Evolutionary conservation across 106 monocot species (phyloP).

Genomic region (Dendrobium catenatum): DNA sequence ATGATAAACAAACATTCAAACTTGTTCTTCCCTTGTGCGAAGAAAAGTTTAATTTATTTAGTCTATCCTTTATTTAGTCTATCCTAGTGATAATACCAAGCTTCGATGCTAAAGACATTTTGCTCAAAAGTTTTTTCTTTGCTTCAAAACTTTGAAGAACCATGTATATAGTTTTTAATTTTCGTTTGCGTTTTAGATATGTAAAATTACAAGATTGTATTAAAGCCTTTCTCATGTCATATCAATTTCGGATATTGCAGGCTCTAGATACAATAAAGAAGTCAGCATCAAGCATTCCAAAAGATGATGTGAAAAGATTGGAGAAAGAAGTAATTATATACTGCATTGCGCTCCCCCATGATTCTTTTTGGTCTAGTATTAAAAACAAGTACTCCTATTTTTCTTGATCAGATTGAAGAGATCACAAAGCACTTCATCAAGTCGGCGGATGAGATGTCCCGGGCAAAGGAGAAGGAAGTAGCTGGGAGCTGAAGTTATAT

Average conservation of each 20-base stretch:
- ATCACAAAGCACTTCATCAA: conserved; percentile 78
- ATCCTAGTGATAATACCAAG: too few relatives aligned
- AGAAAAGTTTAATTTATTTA: too few relatives aligned
- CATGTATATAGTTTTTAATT: too few relatives aligned
- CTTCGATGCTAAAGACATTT: too few relatives aligned
- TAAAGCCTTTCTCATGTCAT: too few relatives aligned
- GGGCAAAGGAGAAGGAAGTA: conserved; percentile 92
- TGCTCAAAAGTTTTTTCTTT: too few relatives aligned
- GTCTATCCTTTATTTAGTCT: too few relatives aligned
- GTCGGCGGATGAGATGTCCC: conserved; percentile 85
- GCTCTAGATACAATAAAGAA: conserved; percentile 92
- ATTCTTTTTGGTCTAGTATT: neutral
- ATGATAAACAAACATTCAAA: too few relatives aligned
- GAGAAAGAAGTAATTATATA: conserved; percentile 44
- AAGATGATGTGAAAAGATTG: conserved; percentile 80
- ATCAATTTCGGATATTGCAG: conserved; percentile 22
- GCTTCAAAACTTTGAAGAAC: too few relatives aligned
- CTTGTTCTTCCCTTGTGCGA: too few relatives aligned
- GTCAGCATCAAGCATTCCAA: conserved; percentile 62
- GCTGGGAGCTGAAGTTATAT: conserved; percentile 30
- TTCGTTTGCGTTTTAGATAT: too few relatives aligned
- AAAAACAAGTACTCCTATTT: neutral
- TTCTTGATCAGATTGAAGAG: conserved; percentile 59
- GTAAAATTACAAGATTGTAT: too few relatives aligned
- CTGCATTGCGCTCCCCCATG: neutral